Conservation (phyloP, 305 asterid species). For the Fraxinus floribunda region DNA sequence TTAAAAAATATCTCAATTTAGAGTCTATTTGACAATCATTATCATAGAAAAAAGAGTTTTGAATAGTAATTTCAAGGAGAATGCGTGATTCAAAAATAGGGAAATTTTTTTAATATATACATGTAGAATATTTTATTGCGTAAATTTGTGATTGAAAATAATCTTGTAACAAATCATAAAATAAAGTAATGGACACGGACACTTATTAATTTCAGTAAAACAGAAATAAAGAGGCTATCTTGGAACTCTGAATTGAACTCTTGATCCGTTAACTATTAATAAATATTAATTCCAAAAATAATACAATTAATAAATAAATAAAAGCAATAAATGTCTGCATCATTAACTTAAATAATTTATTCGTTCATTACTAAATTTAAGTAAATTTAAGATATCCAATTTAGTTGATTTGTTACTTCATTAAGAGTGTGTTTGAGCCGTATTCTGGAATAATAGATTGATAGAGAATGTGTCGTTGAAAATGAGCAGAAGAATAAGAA, state of each 20-base stretch:
- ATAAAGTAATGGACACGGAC: not conserved
- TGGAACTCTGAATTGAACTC: not conserved
- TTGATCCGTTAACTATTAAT: not conserved
- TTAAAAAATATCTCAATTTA: not conserved
- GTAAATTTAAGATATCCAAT: not conserved
- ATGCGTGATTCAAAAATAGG: not conserved
- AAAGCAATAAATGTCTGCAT: not conserved
- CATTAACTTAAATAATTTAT: too few species aligned
- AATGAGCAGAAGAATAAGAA: too few species aligned
- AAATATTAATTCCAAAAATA: not conserved
- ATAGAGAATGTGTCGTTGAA: too few species aligned
- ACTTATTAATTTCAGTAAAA: not conserved
- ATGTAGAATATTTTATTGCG: too few species aligned
- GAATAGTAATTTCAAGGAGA: not conserved
- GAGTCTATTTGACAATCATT: too few species aligned
- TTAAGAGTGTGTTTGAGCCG: too few species aligned
- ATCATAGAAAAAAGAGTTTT: not conserved
- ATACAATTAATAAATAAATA: not conserved
- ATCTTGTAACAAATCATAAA: not conserved
- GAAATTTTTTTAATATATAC: not conserved
- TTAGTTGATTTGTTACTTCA: not conserved
- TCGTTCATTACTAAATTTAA: not conserved
- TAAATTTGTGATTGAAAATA: not conserved
- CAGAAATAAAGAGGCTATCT: not conserved
- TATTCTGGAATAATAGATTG: too few species aligned